Base-by-base conservation (phyloP, 805 yeast genomes). In the Lachancea cidri region DNA sequence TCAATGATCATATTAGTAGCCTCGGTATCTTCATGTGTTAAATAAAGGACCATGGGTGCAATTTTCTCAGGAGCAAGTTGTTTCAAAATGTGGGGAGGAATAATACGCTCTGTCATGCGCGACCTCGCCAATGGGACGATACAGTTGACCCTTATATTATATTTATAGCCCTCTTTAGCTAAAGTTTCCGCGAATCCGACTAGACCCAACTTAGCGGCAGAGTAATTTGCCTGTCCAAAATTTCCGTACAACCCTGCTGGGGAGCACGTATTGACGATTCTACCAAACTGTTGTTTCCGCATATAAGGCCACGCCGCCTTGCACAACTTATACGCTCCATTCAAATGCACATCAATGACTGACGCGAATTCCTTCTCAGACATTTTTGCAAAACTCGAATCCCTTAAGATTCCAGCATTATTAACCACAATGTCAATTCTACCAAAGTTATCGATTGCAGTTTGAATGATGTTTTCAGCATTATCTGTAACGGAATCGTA, bases 171-270 rank as follows among this genome's bases (percentile, higher is more conserved):
- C 67, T 91, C 98, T 68, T 87, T 89, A 18, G 97, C 95, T 58
- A 89, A 76, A 6, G 97, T 88, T 66, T 91, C 96, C 35, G 95
- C 83, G 54, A 91, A 78, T 8, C 97, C 98, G 42, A 91, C 85
- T 39, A 88, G 70, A 14, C 86, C 98, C 47, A 85, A 70, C 65
- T 91, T 91, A 17, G 96, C 97, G 20, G 96, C 89, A 1, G 96
- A 81, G 67, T 91, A 91, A 68, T 91, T 91, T 31, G 95, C 79
- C 68, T 91, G 98, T 37, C 98, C 98, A 67, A 89, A 91, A 68
- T 88, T 88, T 47, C 98, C 98, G 62, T 83, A 91, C 50, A 91
- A 73, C 17, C 98, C 98, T 27, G 98, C 98, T 3, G 98, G 96
- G 3, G 96, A 88, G 19, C 95, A 80, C n/a, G 97, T 89, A 74